Conservation (phyloP, 345 rosid genomes). For the Populus deltoides region DNA sequence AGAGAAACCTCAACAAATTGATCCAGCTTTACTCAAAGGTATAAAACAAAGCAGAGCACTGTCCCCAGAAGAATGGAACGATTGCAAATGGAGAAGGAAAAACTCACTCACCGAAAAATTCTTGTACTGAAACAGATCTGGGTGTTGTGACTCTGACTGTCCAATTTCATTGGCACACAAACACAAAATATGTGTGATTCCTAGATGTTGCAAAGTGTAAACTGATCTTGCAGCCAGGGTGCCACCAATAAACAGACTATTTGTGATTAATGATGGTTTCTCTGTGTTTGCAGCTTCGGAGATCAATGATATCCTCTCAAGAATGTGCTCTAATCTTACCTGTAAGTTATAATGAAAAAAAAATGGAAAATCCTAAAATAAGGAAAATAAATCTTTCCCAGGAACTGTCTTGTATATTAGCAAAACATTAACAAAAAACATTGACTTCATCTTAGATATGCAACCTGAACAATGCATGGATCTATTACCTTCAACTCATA, state of each 20-base stretch:
- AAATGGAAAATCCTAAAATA: too few species aligned
- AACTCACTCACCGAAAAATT: slow-evolving; percentile 72
- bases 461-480: neutral
- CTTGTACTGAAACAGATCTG: slow-evolving; percentile 69
- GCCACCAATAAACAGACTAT: slow-evolving; percentile 77
- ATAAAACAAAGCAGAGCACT: slow-evolving; percentile 5
- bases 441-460: slow-evolving; percentile 1
- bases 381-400: neutral
- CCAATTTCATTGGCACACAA: slow-evolving; percentile 97
- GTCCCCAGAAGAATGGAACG: neutral
- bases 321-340: slow-evolving; percentile 97
- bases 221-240: slow-evolving; percentile 89
- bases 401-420: neutral
- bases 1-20: neutral
- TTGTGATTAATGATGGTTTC: slow-evolving; percentile 80
- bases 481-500: slow-evolving; percentile 85
- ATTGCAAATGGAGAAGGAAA: neutral
- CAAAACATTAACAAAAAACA: neutral
- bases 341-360: slow-evolving; percentile 28
- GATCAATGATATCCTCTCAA: slow-evolving; percentile 90
- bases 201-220: slow-evolving; percentile 74
- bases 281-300: slow-evolving; percentile 94
- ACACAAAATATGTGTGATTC: slow-evolving; percentile 79
- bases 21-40: neutral
- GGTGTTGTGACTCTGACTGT: slow-evolving; percentile 87